Evolutionary conservation across 1,284 basidiomycete genomes (phyloP).

Genomic region (Golubevia pallescens): DNA sequence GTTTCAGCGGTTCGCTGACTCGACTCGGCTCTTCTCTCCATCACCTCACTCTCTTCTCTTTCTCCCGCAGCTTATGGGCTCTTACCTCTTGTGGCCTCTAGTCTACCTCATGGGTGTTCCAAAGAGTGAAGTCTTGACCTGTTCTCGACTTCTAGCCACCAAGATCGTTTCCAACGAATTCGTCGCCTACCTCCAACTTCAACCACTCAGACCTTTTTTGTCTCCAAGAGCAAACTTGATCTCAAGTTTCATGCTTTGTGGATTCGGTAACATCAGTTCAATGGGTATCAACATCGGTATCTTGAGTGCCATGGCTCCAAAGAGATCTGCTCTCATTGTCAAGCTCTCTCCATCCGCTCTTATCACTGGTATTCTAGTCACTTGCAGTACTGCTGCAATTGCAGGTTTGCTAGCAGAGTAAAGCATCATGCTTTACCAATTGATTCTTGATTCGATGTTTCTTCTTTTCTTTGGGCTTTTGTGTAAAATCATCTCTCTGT

Average conservation of each 20-base stretch:
- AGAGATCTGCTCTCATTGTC: slow-evolving; percentile 36
- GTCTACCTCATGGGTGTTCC: slow-evolving; percentile 33
- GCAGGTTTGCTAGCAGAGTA: slow-evolving; percentile 36
- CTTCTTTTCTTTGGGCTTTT: too few relatives aligned
- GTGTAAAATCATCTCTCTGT: too few relatives aligned
- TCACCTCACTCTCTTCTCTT: slow-evolving; percentile 38
- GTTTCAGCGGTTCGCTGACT: too few relatives aligned
- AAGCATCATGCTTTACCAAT: too few relatives aligned
- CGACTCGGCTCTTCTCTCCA: slow-evolving; percentile 50
- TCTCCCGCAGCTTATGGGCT: not conserved
- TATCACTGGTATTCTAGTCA: slow-evolving; percentile 46
- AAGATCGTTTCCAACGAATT: slow-evolving; percentile 53
- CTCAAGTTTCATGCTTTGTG: slow-evolving; percentile 44
- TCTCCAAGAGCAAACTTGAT: slow-evolving; percentile 29
- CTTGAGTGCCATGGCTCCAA: slow-evolving; percentile 46
- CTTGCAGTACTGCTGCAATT: slow-evolving; percentile 48
- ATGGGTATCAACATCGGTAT: slow-evolving; percentile 59
- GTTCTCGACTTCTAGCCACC: slow-evolving; percentile 41
- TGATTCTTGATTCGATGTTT: too few relatives aligned
- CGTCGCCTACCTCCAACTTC: slow-evolving; percentile 37
- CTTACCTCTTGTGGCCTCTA: not conserved
- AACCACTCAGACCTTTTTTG: slow-evolving; percentile 11
- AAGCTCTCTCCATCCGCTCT: slow-evolving; percentile 43
- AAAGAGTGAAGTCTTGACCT: slow-evolving; percentile 27
- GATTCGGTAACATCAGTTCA: slow-evolving; percentile 51